Evolutionary conservation across 2,329 filamentous ascomycete species (phyloP).

Genomic region (Graphium sp.): DNA sequence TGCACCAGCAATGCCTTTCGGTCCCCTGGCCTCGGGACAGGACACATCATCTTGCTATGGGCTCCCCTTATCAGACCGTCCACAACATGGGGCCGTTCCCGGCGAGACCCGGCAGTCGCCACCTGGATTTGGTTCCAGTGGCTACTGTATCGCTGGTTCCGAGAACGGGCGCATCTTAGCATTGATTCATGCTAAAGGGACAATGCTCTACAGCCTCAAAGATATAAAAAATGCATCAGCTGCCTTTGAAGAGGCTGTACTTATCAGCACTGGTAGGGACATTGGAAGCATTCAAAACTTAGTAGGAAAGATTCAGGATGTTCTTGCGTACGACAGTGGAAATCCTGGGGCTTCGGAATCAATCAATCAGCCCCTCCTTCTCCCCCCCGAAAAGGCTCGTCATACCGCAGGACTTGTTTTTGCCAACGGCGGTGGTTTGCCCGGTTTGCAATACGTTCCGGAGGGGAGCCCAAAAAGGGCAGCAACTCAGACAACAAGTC

Average conservation of each 20-base stretch:
- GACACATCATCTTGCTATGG: too few relatives aligned
- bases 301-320: slow-evolving; percentile 59
- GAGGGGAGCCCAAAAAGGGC: slow-evolving; percentile 59
- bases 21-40: not conserved
- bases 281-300: slow-evolving; percentile 59
- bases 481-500: slow-evolving; percentile 85
- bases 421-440: slow-evolving; percentile 54
- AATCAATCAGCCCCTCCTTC: slow-evolving; percentile 45
- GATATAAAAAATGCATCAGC: slow-evolving; percentile 66
- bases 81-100: too few relatives aligned
- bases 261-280: slow-evolving; percentile 65
- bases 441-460: slow-evolving; percentile 58
- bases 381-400: slow-evolving; percentile 71
- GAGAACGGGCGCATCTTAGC: slow-evolving; percentile 89
- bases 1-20: not conserved
- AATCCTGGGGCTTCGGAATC: not conserved
- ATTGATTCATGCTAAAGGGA: slow-evolving; percentile 95
- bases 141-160: slow-evolving; percentile 66
- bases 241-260: slow-evolving; percentile 86
- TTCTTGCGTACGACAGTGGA: slow-evolving; percentile 32
- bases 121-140: slow-evolving; percentile 33
- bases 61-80: too few relatives aligned
- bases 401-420: slow-evolving; percentile 76
- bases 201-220: slow-evolving; percentile 85
- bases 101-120: slow-evolving; percentile 4